Evolutionary conservation across 164 flowering plant genomes (phyloP), one percentile per base, ranked within the genome.

Genomic region (Protea cynaroides): DNA sequence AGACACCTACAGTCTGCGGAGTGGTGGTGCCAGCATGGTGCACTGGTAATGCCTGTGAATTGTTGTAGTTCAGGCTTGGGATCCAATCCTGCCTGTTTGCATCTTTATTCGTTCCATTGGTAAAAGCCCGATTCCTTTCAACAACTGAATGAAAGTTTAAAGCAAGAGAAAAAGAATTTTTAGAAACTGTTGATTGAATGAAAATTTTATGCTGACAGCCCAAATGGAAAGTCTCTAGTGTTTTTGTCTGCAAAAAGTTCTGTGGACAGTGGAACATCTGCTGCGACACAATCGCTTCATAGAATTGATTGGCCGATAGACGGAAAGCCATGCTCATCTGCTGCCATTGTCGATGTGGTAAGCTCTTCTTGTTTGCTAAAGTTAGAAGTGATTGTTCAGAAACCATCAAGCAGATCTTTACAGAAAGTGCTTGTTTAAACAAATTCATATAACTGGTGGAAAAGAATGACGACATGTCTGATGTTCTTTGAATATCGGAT

Each of bases 261-360:
- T 60, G 94, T 94, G 64, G 94, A 92, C 58, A 79, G 88, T 65
- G 92, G 97, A 46, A 96, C 94, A 58, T 97, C 92, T 78, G 81
- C 62, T 19, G 88, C 97, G 44, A 95, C 99, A 24, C 61, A 89
- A 63, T 89, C 99, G 19, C 94, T 95, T 69, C 99, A 95, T 66
- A 85, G 76, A 76, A 82, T 95, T 70, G 89, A 84, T 65, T 95
- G 99, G 99, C 78, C 88, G 11, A 61, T 70, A 19, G 81, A 85
- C 75, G 85, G 81, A 47, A 77, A 80, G 54, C 75, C 65, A 13
- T 47, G 47, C 17, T 37, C 75, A 50, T 71, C 84, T 49, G 22
- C 68, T 44, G 73, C 76, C 53, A 71, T 86, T 66, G 66, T 77
- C 64, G 96, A 94, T 74, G 89, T 94, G 88, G 99, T 91, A 75